Evolutionary conservation across 192 early-diverging fungal genomes (phyloP), one percentile per base, ranked within the genome.

Genomic region (Entomortierella chlamydospora): DNA sequence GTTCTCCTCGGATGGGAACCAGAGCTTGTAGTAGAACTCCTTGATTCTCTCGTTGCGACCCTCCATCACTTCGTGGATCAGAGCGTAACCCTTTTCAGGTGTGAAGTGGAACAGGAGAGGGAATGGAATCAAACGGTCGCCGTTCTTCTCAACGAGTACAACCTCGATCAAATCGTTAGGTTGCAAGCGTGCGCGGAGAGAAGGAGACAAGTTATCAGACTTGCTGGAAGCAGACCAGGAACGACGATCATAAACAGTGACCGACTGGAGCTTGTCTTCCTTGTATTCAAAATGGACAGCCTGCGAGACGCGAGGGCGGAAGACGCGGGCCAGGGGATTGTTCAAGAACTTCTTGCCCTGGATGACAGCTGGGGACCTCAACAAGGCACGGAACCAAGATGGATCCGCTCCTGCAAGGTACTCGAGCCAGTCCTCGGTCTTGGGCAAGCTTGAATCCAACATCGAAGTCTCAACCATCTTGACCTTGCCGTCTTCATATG

Each of bases 11-110:
- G 74, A 82, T 39, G 89, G 90, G 65, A 91, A 92, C 95, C 96
- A 96, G 20, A 95, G 87, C 55, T 90, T 85, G 43, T 85, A 85
- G 84, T 95, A 98, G 84, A 98, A 97, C 42, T 89, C 84, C 76
- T 93, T 94, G 72, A 97, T 92, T 51, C 94, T 87, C 50, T 93
- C 87, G 68, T 93, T 95, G 51, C 95, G 89, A 26, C 90, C 93
- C 64, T 93, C 91, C 90, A 94, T 92, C 23, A 94, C 86, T 66
- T 95, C 94, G 64, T 97, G 96, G 70, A 98, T 94, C 26, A 93
- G 93, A 71, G 91, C 90, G 71, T 90, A 91, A 4, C 93, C 89
- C 73, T 90, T 90, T 58, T 86, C 83, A 25, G 95, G 91, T 45
- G 86, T 86, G 86, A 97, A 97, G 55, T 83, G 82, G 89, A 96